Evolutionary conservation across 441 rosid species (phyloP), one percentile per base, ranked within the genome.

Genomic region (Macaranga tanarius): DNA sequence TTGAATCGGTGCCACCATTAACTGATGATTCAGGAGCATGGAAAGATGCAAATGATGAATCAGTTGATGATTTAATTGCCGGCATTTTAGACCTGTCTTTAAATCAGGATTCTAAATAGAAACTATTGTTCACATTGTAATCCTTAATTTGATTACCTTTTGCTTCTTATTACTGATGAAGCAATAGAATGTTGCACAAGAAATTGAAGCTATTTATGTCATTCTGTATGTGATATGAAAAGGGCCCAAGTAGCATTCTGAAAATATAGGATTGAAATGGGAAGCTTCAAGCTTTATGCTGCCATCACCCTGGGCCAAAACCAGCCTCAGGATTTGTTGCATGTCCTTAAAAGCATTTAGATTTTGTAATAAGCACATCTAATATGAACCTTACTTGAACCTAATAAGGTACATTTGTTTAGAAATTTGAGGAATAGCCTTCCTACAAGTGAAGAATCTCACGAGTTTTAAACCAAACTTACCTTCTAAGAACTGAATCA

Each of bases 11-110:
- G 23, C 75, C 79, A 57, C 68, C 79, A 40, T 47, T 69, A 3
- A 25, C 58, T 58, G 81, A 80, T 75, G 81, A 79, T 79, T 77
- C 75, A 11, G 70, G 34, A 38, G 75, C 63, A 23, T 48, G 45
- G 82, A 71, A 70, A 66, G 86, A 81, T 61, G 16, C 47, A 54
- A 76, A 79, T 44, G 82, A 79, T 51, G 85, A 75, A 44, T 72
- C 74, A 40, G 58, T 90, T 22, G 86, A 83, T 80, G 77, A 81
- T 77, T 62, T 92, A 55, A 78, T 87, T 65, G 72, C 84, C 16
- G 89, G 85, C 61, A 72, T 89, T 73, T 79, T 85, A 20, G 90
- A 85, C 76, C 75, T 94, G 47, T 84, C 96, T 42, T 70, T 93
- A 78, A 52, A 73, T 45, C 67, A 61, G 26, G 75, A 20, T 26